A percentile compares a stretch with the other conserved stretches of the same genome.
These are phyloP conservation scores for Achaetomium macrosporum DNA, from an alignment of 2,329 filamentous ascomycete genomes.

Conservation along the genomic window DNA sequence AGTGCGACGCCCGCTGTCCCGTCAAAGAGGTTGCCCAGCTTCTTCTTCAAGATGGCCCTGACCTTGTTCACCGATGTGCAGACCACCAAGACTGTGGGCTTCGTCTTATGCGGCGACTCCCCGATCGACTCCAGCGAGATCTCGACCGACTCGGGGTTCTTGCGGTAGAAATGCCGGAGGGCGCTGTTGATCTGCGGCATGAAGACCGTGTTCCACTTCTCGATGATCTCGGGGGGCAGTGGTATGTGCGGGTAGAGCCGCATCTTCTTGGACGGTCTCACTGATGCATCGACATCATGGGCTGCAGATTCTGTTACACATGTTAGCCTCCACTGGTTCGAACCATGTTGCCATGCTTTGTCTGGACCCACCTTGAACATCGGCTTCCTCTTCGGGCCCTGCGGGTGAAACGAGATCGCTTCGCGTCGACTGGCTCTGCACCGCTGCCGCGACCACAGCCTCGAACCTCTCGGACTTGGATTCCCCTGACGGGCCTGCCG, in stretches of 20 bases:
- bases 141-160: constrained; percentile 69
- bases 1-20: constrained; percentile 55
- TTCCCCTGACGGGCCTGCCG: constrained; percentile 21
- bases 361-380: background rate
- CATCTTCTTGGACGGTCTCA: constrained; percentile 31
- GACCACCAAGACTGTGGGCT: constrained; percentile 69
- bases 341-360: background rate
- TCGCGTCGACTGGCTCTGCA: too few species aligned
- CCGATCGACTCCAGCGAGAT: constrained; percentile 73
- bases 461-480: constrained; percentile 8
- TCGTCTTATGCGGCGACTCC: constrained; percentile 57
- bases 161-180: constrained; percentile 64
- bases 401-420: background rate
- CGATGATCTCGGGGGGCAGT: constrained; percentile 54
- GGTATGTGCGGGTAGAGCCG: constrained; percentile 56
- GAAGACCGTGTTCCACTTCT: constrained; percentile 65
- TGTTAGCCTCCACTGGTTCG: background rate
- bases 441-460: background rate
- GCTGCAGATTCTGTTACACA: background rate
- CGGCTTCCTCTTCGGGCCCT: background rate
- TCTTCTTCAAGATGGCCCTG: constrained; percentile 63
- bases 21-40: constrained; percentile 61
- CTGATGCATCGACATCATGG: background rate
- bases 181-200: constrained; percentile 70
- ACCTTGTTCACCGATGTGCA: constrained; percentile 71